Evolutionary conservation across 1,284 basidiomycete species (phyloP).

Genomic region (Ceratobasidium theobromae): DNA sequence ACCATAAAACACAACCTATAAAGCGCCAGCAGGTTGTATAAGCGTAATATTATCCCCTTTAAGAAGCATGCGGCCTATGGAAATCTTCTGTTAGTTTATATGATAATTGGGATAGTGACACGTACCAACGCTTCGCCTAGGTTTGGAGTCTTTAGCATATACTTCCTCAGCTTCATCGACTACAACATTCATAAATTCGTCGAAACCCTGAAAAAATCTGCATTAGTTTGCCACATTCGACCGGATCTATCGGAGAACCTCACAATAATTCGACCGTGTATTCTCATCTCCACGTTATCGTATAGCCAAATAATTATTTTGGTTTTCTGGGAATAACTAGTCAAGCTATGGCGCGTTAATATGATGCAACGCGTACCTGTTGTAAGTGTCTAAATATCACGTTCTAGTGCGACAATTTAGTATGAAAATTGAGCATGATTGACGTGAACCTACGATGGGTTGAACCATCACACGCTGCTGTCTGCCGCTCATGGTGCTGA

Average conservation of each 20-base stretch:
- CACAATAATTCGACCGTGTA: constrained; percentile 96
- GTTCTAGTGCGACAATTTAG: constrained; percentile 62
- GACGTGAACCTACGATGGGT: constrained; percentile 74
- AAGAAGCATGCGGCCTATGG: constrained; percentile 82
- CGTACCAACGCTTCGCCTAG: constrained; percentile 77
- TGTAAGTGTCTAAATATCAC: constrained; percentile 99
- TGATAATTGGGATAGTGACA: neutral
- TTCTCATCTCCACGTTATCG: constrained; percentile 95
- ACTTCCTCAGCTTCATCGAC: constrained; percentile 96
- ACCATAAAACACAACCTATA: neutral
- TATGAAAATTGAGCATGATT: neutral
- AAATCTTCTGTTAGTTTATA: constrained; percentile 13
- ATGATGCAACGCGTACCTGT: constrained; percentile 38
- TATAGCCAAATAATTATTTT: constrained; percentile 96
- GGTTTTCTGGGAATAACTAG: constrained; percentile 59
- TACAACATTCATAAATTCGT: constrained; percentile 99
- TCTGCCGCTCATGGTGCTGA: constrained; percentile 77
- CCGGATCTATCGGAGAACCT: constrained; percentile 45
- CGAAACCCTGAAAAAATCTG: constrained; percentile 79
- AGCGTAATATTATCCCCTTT: constrained; percentile 97
- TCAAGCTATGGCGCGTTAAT: neutral
- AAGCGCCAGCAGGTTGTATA: constrained; percentile 61
- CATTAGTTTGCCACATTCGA: constrained; percentile 35
- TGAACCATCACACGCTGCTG: constrained; percentile 97
- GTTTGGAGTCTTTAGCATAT: constrained; percentile 83